Base-by-base conservation (phyloP, 2,329 filamentous ascomycete genomes). In the Neofusicoccum sp. region DNA sequence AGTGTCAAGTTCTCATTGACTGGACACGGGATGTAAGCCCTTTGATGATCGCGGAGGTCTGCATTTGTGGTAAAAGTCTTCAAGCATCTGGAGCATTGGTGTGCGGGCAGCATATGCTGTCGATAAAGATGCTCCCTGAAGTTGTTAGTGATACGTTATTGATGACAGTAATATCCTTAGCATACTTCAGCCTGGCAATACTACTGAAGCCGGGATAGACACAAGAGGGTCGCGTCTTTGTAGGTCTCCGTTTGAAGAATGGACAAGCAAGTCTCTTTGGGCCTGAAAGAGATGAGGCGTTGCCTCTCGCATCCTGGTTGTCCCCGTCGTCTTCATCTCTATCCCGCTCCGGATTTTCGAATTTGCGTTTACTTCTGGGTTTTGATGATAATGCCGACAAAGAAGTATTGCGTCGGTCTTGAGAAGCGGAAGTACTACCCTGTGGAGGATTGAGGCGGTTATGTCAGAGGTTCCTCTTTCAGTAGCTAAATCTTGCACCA, bases 161-260 rank as follows among this genome's bases (percentile, higher is more conserved):
- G 4, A 36, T 2, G 12, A 7, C 7, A 3, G 4, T 34, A 31
- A 5, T 20, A 14, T 5, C 8, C 7, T 5, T 3, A 3, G 20
- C 49, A 30, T 41, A 54, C 49, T 56, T 56, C 1, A 56, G 26
- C 33, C 51, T 56, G 3, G 51, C 51, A 20, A 56, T 56, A 4
- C 28, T 56, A 7, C 28, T 56, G 14, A 56, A 56, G 9, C 51
- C 51, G 0, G 51, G 51, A 6, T 43, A 56, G 1, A 56, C 38
- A 16, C 51, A 56, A 4, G 51, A 56, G 9, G 38, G 38, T 0
- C 34, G 26, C 4, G 51, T 30, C 3, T 8, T 43, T 12, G 51
- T 43, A 20, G 38, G 51, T 26, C 33, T 56, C n/a, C 51, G 36
- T 33, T 56, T 40, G 51, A 56, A 56, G 51, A 56, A 56, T 0